These are phyloP conservation scores for Aspergillus tubingensis DNA, from an alignment of 2,329 filamentous ascomycete species.

Conservation along the genomic window DNA sequence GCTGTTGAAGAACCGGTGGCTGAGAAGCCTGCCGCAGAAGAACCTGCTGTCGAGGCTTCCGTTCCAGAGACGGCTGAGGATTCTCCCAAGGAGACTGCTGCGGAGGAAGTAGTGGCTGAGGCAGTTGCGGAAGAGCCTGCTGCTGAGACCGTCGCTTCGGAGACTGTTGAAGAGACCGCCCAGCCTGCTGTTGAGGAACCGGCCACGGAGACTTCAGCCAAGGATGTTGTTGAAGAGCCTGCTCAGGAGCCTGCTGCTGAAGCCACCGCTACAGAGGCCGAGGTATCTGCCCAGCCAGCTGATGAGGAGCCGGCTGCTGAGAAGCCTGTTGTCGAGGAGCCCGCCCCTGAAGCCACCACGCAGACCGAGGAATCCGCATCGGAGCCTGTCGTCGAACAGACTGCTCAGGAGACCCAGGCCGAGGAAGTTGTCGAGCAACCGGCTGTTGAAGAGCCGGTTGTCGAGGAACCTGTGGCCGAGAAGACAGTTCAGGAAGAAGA, in stretches of 20 bases:
- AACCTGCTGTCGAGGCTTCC: background rate
- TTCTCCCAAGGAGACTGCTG: background rate
- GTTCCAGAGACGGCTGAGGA: slow-evolving; percentile 7
- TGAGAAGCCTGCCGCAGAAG: background rate
- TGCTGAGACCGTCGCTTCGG: background rate
- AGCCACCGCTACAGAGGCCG: background rate
- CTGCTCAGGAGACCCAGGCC: background rate
- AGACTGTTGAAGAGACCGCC: slow-evolving; percentile 9
- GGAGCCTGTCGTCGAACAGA: background rate
- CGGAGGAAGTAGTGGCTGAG: background rate
- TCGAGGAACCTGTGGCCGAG: background rate
- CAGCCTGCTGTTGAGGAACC: background rate
- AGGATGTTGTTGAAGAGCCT: background rate
- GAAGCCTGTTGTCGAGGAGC: too few species aligned
- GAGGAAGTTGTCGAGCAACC: background rate
- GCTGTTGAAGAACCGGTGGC: background rate
- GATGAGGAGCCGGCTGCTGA: background rate
- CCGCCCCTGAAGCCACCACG: too few species aligned
- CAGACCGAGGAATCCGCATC: slow-evolving; percentile 6
- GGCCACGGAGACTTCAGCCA: background rate
- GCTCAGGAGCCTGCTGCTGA: background rate
- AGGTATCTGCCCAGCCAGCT: background rate
- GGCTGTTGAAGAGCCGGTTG: too few species aligned
- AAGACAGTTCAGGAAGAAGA: background rate
- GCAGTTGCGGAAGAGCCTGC: background rate